Evolutionary conservation across 2,329 filamentous ascomycete species (phyloP).

Genomic region (Shiraia bambusicola): DNA sequence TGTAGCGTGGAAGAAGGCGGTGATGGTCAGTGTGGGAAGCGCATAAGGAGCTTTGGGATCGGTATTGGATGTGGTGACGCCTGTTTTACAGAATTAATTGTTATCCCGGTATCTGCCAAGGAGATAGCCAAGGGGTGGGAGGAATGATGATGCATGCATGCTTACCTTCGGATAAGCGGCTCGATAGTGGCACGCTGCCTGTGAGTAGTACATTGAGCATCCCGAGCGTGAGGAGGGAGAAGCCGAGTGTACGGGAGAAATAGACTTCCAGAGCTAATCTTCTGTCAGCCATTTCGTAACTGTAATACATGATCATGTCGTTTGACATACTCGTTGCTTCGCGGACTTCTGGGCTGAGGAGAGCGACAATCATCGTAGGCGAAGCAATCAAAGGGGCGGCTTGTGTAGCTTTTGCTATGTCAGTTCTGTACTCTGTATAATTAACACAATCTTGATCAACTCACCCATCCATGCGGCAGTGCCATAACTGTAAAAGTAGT

Average conservation of each 20-base stretch:
- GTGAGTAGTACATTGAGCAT: constrained; percentile 67
- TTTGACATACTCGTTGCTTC: constrained; percentile 54
- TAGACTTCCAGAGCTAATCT: constrained; percentile 65
- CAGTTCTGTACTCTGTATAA: constrained; percentile 7
- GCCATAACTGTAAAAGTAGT: constrained; percentile 47
- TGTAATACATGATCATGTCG: background rate
- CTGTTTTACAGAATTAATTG: constrained; percentile 12
- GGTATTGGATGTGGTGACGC: constrained; percentile 37
- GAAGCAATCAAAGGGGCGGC: constrained; percentile 58
- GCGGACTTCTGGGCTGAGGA: constrained; percentile 60
- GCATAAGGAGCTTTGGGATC: constrained; percentile 53
- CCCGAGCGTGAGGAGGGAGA: constrained; percentile 66
- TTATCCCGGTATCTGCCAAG: no score
- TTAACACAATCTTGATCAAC: background rate
- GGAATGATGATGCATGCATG: no score
- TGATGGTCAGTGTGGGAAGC: constrained; percentile 65
- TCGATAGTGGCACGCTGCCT: constrained; percentile 66
- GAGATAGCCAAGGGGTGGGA: background rate
- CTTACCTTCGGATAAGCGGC: constrained; percentile 45
- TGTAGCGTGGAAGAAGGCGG: constrained; percentile 64
- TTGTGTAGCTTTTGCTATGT: constrained; percentile 39
- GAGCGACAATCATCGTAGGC: constrained; percentile 62
- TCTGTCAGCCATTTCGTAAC: background rate
- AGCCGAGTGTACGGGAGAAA: constrained; percentile 69
- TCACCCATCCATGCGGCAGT: constrained; percentile 48